Evolutionary conservation across 176 grass and related monocot species (phyloP), one percentile per base, ranked within the genome.

Genomic region (Phoenix dactylifera): DNA sequence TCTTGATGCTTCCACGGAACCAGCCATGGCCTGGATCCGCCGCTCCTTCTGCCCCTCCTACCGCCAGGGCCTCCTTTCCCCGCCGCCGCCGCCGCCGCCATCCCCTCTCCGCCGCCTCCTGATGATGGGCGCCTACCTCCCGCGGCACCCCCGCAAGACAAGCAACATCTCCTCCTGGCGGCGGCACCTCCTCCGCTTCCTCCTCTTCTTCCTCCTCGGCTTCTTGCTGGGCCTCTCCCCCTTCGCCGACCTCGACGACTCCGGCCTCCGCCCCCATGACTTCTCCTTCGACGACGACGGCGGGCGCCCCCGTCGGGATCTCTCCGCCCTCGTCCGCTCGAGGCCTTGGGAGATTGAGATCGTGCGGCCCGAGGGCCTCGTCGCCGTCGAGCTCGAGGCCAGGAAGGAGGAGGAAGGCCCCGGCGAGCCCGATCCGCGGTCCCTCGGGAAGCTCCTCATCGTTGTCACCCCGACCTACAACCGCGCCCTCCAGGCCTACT

Each of bases 181-280:
- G 65, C 25, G 65, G 16, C 19, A 4, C 26, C 18, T 68, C 14
- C 69, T 80, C 19, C 87, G 54, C 20, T 56, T 56, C 54, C 14
- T 56, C 19, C 54, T 56, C n/a, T 56, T 18, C 54, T 56, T 56
- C 7, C 20, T 56, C 7, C 7, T 56, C 18, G 54, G 54, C 6
- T 56, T 56, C 20, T 56, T 56, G 54, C 18, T 56, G 17, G 54
- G 54, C 19, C 54, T 56, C 20, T 56, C 22, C 54, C 54, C 74
- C 74, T 65, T 81, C 78, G 80, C 74, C 49, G 74, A 77, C 67
- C 75, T 85, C 48, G 24, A 61, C 10, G 78, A 71, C 3, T 72
- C 66, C 26, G 55, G 51, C 9, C 72, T 64, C 4, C 72, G 60
- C 28, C 35, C 55, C 1, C 22, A 68, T 22, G 15, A n/a, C 10